Evolutionary conservation across 805 yeast genomes (phyloP), one percentile per base, ranked within the genome.

Genomic region (Lipomyces sp.): DNA sequence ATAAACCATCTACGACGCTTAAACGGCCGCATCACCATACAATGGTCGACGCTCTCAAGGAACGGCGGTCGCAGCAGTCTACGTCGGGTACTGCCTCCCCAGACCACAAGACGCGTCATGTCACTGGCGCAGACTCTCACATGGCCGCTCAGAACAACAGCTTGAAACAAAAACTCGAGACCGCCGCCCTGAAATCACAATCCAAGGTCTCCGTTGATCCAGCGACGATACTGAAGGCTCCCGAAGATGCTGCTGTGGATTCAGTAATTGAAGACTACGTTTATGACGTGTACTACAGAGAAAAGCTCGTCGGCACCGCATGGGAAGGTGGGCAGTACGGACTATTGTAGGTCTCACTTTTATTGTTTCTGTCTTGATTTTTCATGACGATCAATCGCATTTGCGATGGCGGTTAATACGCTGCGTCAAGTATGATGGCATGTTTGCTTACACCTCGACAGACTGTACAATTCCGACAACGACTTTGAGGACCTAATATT

Each of bases 241-340:
- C 59, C 1, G 55, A 59, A 32, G 62, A 39, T 32, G 65, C 62
- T 59, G 53, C 53, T 35, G 65, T 33, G 18, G 75, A 75, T 50
- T 65, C 69, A 13, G 81, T 75, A 57, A 78, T 78, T 2, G 79
- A 84, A n/a, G 97, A 90, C 55, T 94, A 91, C 72, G 98, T 94
- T 24, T 94, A 92, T 74, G 99, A 94, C 77, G 92, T 94, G 10
- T 94, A 94, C 77, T 82, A 87, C 79, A 80, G 89, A 60, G 89
- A 87, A 65, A 81, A 79, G 64, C 70, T 75, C 33, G 74, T 76
- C 75, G 75, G 77, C 45, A 72, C 73, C 67, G 69, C 32, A 71
- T 60, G 69, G 66, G 63, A 59, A n/a, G 67, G 71, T 15, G 71
- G 69, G 15, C 69, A 65, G 53, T 69, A 69, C 32, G 71, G 71